These are phyloP conservation scores for Skeletonema costatum DNA, from an alignment of 108 stramenopile genomes.

Conservation along the genomic window DNA sequence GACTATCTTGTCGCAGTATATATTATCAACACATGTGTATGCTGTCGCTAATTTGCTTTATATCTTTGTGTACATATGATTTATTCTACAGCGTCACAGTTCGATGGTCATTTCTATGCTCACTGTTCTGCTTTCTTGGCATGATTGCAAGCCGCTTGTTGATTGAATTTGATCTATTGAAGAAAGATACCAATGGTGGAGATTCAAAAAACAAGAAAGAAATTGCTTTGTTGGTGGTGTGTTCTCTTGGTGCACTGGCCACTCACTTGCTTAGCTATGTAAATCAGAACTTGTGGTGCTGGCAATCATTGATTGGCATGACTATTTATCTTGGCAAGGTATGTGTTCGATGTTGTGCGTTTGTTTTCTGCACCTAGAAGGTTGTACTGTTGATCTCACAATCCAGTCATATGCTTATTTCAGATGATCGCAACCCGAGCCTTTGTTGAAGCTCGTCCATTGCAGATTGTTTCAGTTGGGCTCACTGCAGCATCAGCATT, in stretches of 20 bases:
- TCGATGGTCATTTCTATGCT: constrained; percentile 24
- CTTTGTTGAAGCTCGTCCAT: constrained; percentile 10
- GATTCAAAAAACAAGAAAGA: constrained; percentile 7
- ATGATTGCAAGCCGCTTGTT: constrained; percentile 23
- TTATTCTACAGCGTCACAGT: not conserved
- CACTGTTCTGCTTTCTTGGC: constrained; percentile 32
- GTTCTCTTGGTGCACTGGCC: constrained; percentile 19
- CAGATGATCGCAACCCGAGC: constrained; percentile 7
- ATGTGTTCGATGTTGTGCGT: not conserved
- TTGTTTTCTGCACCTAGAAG: not conserved
- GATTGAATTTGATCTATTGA: constrained; percentile 31
- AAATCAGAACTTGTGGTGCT: constrained; percentile 34
- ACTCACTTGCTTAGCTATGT: constrained; percentile 33
- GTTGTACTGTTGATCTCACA: not conserved
- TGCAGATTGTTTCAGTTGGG: constrained; percentile 13
- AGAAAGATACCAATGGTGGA: not conserved
- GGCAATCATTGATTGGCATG: constrained; percentile 26
- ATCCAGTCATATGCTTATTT: not conserved
- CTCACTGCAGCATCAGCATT: constrained; percentile 6
- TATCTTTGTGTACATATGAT: too few species aligned
- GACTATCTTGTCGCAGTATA: not conserved
- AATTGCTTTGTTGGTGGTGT: constrained; percentile 20
- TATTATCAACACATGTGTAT: not conserved
- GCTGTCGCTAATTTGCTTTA: not conserved
- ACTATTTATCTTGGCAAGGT: constrained; percentile 20